These are phyloP conservation scores for Citrullus amarus DNA, from an alignment of 306 rosid genomes.

Conservation along the genomic window DNA sequence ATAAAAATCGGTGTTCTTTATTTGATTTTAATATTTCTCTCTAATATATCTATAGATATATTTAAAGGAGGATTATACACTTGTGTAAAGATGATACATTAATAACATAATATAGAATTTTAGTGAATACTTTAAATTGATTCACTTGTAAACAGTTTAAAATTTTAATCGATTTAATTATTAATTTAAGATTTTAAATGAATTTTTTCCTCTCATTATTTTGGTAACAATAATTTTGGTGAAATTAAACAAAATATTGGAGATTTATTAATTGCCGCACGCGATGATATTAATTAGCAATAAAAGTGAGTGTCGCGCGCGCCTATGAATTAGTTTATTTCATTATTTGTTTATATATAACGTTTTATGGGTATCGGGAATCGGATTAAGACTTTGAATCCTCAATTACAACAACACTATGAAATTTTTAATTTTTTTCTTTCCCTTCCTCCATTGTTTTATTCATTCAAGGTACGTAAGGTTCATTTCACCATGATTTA, in stretches of 20 bases:
- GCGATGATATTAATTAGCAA: neutral
- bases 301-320: neutral
- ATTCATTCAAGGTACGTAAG: neutral
- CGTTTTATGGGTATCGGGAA: neutral
- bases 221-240: neutral
- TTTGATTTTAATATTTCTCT: no score
- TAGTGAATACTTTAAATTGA: no score
- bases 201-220: no score
- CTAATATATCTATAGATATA: no score
- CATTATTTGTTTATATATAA: neutral
- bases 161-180: no score
- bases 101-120: no score
- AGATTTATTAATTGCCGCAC: neutral
- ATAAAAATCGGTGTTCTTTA: no score
- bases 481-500: neutral
- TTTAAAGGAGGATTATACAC: no score
- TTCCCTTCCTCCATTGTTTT: neutral
- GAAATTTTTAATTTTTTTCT: neutral
- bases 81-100: no score
- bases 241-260: neutral
- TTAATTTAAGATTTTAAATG: no score
- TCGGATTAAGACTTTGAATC: slow-evolving; percentile 1
- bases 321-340: neutral
- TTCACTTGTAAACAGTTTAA: no score
- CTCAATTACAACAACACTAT: neutral